phyloP scores from a whole-genome alignment of 2,329 filamentous ascomycete genomes.

The Aspergillus quadricinctus region DNA sequence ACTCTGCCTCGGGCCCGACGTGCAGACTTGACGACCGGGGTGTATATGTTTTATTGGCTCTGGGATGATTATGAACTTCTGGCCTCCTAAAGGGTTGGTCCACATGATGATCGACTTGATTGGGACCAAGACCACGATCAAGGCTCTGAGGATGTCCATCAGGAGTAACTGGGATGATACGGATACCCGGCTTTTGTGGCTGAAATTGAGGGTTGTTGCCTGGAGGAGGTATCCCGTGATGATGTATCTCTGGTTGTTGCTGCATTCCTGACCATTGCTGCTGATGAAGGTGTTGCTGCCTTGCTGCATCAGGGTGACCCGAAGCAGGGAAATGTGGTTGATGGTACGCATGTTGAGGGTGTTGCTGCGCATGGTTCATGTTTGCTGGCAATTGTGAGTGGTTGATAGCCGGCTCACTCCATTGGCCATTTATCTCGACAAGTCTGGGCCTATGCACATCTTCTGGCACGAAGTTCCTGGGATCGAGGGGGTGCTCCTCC shows the following conservation, averaged over 20 bases:
- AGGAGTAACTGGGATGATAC: background rate
- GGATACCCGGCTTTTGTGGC: background rate
- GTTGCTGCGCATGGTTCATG: slow-evolving; percentile 8
- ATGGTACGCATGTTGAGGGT: slow-evolving; percentile 8
- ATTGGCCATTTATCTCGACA: background rate
- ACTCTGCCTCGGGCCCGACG: slow-evolving; percentile 9
- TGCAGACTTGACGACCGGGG: background rate
- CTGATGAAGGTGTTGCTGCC: slow-evolving; percentile 4
- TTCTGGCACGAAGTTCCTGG: slow-evolving; percentile 1
- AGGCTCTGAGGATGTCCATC: slow-evolving; percentile 2
- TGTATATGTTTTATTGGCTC: background rate
- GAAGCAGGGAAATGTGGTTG: slow-evolving; percentile 4
- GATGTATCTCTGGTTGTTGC: background rate
- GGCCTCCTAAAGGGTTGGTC: background rate
- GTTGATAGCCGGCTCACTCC: background rate
- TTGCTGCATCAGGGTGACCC: background rate
- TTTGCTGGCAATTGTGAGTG: slow-evolving; percentile 1
- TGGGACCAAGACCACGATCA: background rate
- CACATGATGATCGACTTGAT: background rate
- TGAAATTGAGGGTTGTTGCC: slow-evolving; percentile 1
- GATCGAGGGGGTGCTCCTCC: slow-evolving; percentile 4
- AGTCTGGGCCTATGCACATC: slow-evolving; percentile 3
- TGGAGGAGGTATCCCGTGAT: background rate
- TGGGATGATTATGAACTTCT: background rate
- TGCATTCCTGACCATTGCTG: background rate